A percentile compares a stretch with the other conserved stretches of the same genome.
Conservation (phyloP, 2,329 filamentous ascomycete genomes). For the Helotiales sp. region DNA sequence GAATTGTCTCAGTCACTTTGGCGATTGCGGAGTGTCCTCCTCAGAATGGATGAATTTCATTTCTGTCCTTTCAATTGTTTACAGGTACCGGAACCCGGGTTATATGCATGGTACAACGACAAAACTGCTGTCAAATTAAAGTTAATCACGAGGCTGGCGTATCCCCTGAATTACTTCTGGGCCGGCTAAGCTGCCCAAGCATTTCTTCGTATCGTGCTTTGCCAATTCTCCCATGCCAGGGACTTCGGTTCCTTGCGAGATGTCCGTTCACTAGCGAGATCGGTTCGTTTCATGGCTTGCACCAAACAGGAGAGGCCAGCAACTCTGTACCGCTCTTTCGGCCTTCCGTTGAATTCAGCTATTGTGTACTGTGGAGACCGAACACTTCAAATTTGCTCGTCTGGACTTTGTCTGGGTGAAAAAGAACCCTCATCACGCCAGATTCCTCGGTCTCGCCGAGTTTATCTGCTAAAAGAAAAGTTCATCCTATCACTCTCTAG, state of each 20-base stretch:
- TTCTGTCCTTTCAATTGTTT: not conserved
- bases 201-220: not conserved
- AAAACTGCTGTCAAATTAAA: constrained; percentile 14
- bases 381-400: not conserved
- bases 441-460: not conserved
- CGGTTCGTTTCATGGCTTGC: not conserved
- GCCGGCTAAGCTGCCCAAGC: constrained; percentile 4
- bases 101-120: not conserved
- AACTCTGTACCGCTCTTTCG: not conserved
- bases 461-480: not conserved
- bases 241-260: constrained; percentile 2
- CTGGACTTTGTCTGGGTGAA: not conserved
- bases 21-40: not conserved
- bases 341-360: not conserved
- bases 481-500: constrained; percentile 1
- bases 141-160: constrained; percentile 18
- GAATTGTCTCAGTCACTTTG: not conserved
- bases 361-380: not conserved
- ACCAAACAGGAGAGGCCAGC: not conserved
- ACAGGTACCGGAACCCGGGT: not conserved
- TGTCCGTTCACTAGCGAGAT: not conserved
- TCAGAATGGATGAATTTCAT: too few relatives aligned
- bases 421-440: not conserved
- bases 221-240: not conserved
- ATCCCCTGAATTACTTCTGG: not conserved